A percentile compares a stretch with the other conserved stretches of the same genome.
phyloP scores from a whole-genome alignment of 2,329 filamentous ascomycete genomes.

The Colletotrichum magnum region DNA sequence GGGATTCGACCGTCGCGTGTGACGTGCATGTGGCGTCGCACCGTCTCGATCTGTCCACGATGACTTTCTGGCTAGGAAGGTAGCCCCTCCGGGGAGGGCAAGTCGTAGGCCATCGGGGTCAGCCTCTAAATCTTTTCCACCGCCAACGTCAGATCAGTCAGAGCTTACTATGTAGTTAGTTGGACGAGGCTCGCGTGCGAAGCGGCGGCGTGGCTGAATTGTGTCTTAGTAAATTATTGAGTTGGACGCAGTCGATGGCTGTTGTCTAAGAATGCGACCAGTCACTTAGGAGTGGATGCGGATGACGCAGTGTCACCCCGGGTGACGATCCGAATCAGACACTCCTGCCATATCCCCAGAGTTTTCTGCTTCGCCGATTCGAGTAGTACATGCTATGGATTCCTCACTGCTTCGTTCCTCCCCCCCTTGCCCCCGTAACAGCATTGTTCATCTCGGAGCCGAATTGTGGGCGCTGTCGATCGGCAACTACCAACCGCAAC shows the following conservation, averaged over 20 bases:
- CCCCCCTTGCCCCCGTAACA: neutral
- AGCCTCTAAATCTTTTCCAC: neutral
- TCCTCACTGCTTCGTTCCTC: conserved; percentile 21
- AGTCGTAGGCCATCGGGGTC: no score
- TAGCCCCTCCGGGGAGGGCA: no score
- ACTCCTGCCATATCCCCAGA: conserved; percentile 27
- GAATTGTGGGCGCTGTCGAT: conserved; percentile 21
- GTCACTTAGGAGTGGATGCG: neutral
- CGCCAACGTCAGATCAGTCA: conserved; percentile 4
- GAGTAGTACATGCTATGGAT: neutral
- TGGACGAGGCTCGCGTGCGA: conserved; percentile 2
- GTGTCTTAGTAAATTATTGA: neutral
- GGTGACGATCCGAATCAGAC: conserved; percentile 33
- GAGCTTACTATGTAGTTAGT: neutral
- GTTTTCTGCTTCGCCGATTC: conserved; percentile 9
- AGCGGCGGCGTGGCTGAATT: neutral
- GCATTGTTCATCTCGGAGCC: conserved; percentile 13
- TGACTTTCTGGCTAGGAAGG: no score
- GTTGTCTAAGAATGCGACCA: conserved; percentile 4
- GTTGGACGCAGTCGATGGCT: neutral
- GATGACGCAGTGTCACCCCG: conserved; percentile 3
- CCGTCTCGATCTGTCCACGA: conserved; percentile 3
- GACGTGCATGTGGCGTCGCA: conserved; percentile 22
- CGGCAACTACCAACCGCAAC: conserved; percentile 6
- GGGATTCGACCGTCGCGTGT: conserved; percentile 2